A percentile compares a stretch with the other conserved stretches of the same genome.
Conservation (phyloP, 768 basidiomycete genomes). For the Cyathus striatus region DNA sequence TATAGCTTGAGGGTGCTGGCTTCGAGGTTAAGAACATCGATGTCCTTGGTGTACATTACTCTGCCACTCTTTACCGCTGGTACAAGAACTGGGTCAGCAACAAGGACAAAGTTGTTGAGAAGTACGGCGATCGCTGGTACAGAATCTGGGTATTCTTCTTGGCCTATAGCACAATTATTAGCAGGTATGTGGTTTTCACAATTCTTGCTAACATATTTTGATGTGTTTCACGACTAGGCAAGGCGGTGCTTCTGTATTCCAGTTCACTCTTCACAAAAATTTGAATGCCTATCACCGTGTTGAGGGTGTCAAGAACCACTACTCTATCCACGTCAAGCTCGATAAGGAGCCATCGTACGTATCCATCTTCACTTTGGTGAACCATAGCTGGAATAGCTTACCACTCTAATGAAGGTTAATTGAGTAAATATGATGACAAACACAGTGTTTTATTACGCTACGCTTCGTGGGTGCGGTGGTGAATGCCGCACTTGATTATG, state of each 20-base stretch:
- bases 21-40: slow-evolving; percentile 97
- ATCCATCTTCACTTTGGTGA: not conserved
- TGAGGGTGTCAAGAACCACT: slow-evolving; percentile 76
- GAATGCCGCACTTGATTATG: too few species aligned
- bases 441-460: too few species aligned
- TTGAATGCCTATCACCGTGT: slow-evolving; percentile 92
- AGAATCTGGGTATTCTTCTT: slow-evolving; percentile 97
- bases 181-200: slow-evolving; percentile 43
- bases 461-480: too few species aligned
- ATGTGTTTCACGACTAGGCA: slow-evolving; percentile 41
- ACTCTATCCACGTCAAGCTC: slow-evolving; percentile 69
- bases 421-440: too few species aligned
- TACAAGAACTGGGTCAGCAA: slow-evolving; percentile 97
- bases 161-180: slow-evolving; percentile 82
- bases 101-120: slow-evolving; percentile 81
- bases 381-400: too few species aligned
- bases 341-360: slow-evolving; percentile 47
- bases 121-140: slow-evolving; percentile 94
- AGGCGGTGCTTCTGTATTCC: slow-evolving; percentile 91
- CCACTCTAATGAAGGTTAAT: too few species aligned
- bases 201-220: slow-evolving; percentile 1
- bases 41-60: slow-evolving; percentile 96
- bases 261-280: slow-evolving; percentile 98
- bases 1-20: slow-evolving; percentile 80
- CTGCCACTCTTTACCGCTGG: slow-evolving; percentile 86